A percentile compares a stretch with the other conserved stretches of the same genome.
Conservation (phyloP, 2,329 filamentous ascomycete genomes). For the Clathrospora elynae region DNA sequence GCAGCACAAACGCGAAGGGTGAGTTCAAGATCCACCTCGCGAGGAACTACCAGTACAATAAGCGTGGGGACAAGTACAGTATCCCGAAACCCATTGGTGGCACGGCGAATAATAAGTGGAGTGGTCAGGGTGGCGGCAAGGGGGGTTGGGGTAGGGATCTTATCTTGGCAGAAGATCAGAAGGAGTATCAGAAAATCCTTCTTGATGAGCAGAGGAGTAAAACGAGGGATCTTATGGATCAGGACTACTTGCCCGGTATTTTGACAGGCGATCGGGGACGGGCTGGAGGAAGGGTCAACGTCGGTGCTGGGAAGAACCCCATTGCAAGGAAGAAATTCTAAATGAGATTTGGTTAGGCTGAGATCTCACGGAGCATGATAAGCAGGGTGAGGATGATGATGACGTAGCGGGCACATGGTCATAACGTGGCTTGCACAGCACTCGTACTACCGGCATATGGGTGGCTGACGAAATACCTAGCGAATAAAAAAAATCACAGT, state of each 20-base stretch:
- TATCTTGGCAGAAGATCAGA: conserved; percentile 92
- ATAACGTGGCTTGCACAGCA: no score
- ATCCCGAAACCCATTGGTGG: conserved; percentile 89
- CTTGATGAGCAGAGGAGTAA: conserved; percentile 68
- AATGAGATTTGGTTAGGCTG: not conserved
- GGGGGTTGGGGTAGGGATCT: conserved; percentile 83
- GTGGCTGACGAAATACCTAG: no score
- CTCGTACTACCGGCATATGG: no score
- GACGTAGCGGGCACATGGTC: no score
- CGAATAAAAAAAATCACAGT: no score
- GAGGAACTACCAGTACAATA: conserved; percentile 96
- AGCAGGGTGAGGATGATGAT: not conserved
- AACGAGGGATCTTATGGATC: conserved; percentile 87
- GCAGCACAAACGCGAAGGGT: conserved; percentile 79
- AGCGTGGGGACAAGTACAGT: conserved; percentile 86
- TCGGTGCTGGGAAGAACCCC: conserved; percentile 84
- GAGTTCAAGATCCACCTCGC: conserved; percentile 86
- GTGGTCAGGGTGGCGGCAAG: conserved; percentile 73
- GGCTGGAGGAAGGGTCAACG: conserved; percentile 69
- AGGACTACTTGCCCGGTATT: conserved; percentile 86
- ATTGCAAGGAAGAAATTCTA: conserved; percentile 72
- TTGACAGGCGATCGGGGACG: conserved; percentile 77
- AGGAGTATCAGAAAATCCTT: conserved; percentile 75
- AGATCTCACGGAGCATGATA: not conserved
- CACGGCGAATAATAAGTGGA: conserved; percentile 75